A percentile compares a stretch with the other conserved stretches of the same genome.
These are phyloP conservation scores for Candida parachauliodes DNA, from an alignment of 805 yeast species.

Conservation along the genomic window DNA sequence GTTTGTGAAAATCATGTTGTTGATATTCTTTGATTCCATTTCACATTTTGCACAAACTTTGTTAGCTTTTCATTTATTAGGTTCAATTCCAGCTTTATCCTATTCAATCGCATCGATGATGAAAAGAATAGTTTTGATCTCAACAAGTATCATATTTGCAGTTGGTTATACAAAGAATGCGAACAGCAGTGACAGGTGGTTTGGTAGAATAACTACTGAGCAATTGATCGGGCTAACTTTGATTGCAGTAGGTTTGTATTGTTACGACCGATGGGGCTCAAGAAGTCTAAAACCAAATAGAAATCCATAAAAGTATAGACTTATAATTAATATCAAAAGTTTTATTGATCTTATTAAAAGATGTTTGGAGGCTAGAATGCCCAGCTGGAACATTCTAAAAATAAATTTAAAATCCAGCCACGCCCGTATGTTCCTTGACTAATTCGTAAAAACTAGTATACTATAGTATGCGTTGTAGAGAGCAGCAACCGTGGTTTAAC, in stretches of 20 bases:
- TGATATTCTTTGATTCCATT: conserved; percentile 63
- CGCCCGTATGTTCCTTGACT: conserved; percentile 43
- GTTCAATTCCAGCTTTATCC: conserved; percentile 77
- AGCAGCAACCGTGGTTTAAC: conserved; percentile 42
- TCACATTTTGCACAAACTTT: conserved; percentile 79
- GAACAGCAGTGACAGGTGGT: conserved; percentile 16
- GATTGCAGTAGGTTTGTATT: conserved; percentile 54
- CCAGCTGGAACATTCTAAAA: conserved; percentile 13
- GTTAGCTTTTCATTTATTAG: conserved; percentile 76
- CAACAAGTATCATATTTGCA: conserved; percentile 60
- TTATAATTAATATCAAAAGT: background rate
- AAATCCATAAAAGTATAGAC: conserved; percentile 1
- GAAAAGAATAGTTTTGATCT: conserved; percentile 82
- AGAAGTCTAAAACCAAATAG: conserved; percentile 16
- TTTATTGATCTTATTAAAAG: no score
- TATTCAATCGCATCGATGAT: conserved; percentile 84
- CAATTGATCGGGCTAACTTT: conserved; percentile 50
- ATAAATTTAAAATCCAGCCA: conserved; percentile 16
- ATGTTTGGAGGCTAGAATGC: conserved; percentile 46
- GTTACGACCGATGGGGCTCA: conserved; percentile 64
- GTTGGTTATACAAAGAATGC: conserved; percentile 25
- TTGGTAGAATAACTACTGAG: conserved; percentile 35
- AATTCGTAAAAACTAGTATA: conserved; percentile 33
- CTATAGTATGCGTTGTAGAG: conserved; percentile 51
- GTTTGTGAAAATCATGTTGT: conserved; percentile 39